Conservation (phyloP, 495 filamentous ascomycete genomes). For the Penicillium tannophilum region DNA sequence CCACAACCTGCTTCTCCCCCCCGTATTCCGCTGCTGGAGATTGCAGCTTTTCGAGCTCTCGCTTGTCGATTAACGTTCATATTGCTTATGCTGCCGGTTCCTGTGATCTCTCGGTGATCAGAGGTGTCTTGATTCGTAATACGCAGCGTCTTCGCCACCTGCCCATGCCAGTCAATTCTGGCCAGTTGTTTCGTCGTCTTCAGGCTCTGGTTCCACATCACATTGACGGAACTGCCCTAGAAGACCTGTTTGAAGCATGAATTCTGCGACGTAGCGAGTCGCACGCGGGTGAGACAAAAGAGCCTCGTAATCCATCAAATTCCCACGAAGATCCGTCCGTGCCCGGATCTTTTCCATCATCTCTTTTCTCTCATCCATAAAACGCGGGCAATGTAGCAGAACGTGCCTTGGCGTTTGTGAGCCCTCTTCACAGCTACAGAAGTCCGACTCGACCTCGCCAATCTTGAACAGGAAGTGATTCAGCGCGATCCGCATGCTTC, state of each 20-base stretch:
- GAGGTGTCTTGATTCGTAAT: background rate
- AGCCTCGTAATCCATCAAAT: background rate
- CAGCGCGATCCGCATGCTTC: background rate
- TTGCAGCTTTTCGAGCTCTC: background rate
- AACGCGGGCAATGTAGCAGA: background rate
- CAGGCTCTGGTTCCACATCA: background rate
- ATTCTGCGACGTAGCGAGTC: conserved; percentile 12
- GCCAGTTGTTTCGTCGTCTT: background rate
- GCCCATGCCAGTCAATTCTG: background rate
- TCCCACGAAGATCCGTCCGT: background rate
- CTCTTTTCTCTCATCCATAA: background rate
- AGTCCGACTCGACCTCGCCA: background rate
- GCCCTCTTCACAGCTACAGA: background rate
- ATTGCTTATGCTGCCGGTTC: no score
- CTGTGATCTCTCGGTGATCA: background rate
- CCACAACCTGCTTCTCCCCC: background rate
- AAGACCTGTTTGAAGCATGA: conserved; percentile 11
- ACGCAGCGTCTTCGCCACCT: conserved; percentile 4
- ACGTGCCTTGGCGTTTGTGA: conserved; percentile 2
- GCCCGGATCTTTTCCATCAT: background rate
- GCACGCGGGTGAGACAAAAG: background rate
- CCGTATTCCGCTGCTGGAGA: background rate
- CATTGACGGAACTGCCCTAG: conserved; percentile 7
- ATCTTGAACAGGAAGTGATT: conserved; percentile 3
- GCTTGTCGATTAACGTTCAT: background rate